phyloP scores from a whole-genome alignment of 495 filamentous ascomycete genomes.

The Aspergillus baeticus region DNA sequence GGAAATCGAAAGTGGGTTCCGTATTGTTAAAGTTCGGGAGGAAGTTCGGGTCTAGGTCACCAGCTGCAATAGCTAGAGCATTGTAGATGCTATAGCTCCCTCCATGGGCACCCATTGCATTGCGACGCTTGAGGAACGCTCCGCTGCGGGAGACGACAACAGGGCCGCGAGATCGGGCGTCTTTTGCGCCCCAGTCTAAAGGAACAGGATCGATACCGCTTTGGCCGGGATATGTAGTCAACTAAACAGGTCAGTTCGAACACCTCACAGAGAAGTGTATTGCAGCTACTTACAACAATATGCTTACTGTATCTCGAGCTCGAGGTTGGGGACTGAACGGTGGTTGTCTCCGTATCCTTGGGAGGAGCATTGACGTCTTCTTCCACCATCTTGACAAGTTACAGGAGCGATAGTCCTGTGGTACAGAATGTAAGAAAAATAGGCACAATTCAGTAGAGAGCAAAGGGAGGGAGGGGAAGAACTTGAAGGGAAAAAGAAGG shows the following conservation, averaged over 20 bases:
- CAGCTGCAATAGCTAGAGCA: constrained; percentile 87
- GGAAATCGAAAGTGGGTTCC: constrained; percentile 83
- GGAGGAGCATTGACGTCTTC: constrained; percentile 18
- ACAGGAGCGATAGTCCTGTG: neutral
- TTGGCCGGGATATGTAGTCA: constrained; percentile 92
- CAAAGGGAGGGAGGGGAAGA: constrained; percentile 3
- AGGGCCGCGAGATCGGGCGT: constrained; percentile 74
- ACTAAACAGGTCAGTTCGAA: constrained; percentile 21
- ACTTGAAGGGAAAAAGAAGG: neutral
- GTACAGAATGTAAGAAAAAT: neutral
- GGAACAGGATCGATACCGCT: constrained; percentile 87
- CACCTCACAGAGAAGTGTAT: no score
- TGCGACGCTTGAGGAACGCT: constrained; percentile 78
- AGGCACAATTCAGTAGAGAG: neutral
- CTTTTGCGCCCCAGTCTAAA: constrained; percentile 82
- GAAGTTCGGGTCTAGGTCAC: constrained; percentile 80
- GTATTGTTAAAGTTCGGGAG: constrained; percentile 93
- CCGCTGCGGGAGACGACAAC: constrained; percentile 82
- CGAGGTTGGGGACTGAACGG: constrained; percentile 22
- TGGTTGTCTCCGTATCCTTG: constrained; percentile 18
- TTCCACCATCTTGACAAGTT: constrained; percentile 20
- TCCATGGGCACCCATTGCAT: constrained; percentile 88
- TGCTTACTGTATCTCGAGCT: constrained; percentile 41
- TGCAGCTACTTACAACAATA: constrained; percentile 34
- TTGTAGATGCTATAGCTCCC: constrained; percentile 98